Conservation (phyloP, 805 yeast genomes). For the Teunomyces cretensis region DNA sequence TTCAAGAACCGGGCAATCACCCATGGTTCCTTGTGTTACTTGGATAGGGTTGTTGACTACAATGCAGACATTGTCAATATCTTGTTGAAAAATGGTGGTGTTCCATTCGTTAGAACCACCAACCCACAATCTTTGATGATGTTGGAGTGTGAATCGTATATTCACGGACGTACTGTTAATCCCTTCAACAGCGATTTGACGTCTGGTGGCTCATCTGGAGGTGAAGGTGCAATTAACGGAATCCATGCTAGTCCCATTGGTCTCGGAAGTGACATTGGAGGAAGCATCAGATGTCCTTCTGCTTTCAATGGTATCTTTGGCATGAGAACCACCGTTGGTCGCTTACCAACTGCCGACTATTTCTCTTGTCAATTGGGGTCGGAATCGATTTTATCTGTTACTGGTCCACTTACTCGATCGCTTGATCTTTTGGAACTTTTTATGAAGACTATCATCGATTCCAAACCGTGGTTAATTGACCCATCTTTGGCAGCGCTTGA, state of each 20-base stretch:
- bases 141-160: slow-evolving; percentile 45
- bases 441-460: slow-evolving; percentile 42
- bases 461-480: slow-evolving; percentile 49
- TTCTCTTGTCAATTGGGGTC: slow-evolving; percentile 36
- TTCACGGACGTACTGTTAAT: slow-evolving; percentile 48
- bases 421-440: slow-evolving; percentile 40
- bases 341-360: slow-evolving; percentile 40
- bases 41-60: slow-evolving; percentile 33
- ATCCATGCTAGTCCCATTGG: slow-evolving; percentile 50
- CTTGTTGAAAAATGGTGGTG: slow-evolving; percentile 49
- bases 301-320: slow-evolving; percentile 42
- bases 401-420: slow-evolving; percentile 48
- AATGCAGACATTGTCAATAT: slow-evolving; percentile 37
- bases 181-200: slow-evolving; percentile 44
- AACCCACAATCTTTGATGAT: slow-evolving; percentile 53
- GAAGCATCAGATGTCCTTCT: slow-evolving; percentile 50
- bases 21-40: slow-evolving; percentile 49
- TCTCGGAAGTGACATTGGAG: slow-evolving; percentile 57
- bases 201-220: slow-evolving; percentile 57
- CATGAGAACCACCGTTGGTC: slow-evolving; percentile 45
- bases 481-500: slow-evolving; percentile 51
- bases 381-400: slow-evolving; percentile 38
- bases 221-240: slow-evolving; percentile 50
- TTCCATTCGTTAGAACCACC: slow-evolving; percentile 54
- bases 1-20: slow-evolving; percentile 47